Conservation (phyloP, 169 alveolate species). For the Eimeria praecox region DNA sequence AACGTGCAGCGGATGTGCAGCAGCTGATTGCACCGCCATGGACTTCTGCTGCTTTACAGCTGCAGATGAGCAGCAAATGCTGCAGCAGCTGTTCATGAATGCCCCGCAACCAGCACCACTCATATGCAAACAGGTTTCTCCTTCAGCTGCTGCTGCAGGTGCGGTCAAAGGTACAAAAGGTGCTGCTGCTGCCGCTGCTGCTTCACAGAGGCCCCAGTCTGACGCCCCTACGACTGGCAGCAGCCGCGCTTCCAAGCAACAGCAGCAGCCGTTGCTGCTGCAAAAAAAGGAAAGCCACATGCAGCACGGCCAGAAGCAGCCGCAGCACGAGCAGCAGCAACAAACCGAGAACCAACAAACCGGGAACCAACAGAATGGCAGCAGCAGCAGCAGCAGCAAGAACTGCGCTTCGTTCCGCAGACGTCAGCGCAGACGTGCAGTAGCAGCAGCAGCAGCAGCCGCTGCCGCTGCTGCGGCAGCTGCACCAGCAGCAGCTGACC, state of each 20-base stretch:
- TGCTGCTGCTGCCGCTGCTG: conserved; percentile 53
- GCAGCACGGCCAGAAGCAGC: not conserved
- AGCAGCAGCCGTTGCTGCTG: conserved; percentile 7
- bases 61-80: conserved; percentile 53
- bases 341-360: not conserved
- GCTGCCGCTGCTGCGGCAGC: conserved; percentile 34
- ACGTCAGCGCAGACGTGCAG: conserved; percentile 68
- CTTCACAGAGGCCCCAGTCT: not conserved
- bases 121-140: not conserved
- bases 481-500: not conserved
- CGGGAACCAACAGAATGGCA: not conserved
- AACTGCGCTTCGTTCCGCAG: conserved; percentile 56
- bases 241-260: not conserved
- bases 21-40: conserved; percentile 57
- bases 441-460: conserved; percentile 64
- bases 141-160: not conserved
- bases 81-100: conserved; percentile 56
- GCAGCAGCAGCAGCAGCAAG: conserved; percentile 39
- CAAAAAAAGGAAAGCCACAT: not conserved
- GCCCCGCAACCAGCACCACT: conserved; percentile 35
- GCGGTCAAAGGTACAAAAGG: not conserved
- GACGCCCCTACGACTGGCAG: not conserved
- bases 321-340: conserved; percentile 3
- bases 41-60: conserved; percentile 70
- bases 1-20: conserved; percentile 12